Conservation (phyloP, 129 eudicot species). For the Saussurea involucrata region DNA sequence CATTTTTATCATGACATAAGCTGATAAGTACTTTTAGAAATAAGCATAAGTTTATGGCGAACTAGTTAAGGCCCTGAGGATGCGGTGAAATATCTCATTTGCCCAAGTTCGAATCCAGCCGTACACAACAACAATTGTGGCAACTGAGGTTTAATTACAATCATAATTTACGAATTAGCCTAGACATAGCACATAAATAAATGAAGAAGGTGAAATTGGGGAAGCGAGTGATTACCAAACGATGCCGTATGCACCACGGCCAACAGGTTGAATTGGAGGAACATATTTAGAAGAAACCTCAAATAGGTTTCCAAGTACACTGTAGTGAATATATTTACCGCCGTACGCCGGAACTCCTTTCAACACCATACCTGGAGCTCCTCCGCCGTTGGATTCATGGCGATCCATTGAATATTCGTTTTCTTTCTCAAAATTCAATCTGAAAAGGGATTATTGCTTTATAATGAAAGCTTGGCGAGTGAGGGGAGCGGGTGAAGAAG, state of each 20-base stretch:
- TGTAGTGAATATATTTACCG: slow-evolving; percentile 53
- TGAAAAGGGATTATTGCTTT: neutral
- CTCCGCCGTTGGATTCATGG: slow-evolving; percentile 1
- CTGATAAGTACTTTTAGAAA: too few relatives aligned
- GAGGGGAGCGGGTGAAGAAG: neutral
- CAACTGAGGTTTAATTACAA: too few relatives aligned
- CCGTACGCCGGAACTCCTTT: slow-evolving; percentile 51
- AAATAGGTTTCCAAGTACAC: slow-evolving; percentile 64
- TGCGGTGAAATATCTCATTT: too few relatives aligned
- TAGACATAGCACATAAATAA: too few relatives aligned
- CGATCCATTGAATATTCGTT: neutral
- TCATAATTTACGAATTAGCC: too few relatives aligned
- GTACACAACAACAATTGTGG: too few relatives aligned
- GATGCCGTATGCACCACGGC: slow-evolving; percentile 86
- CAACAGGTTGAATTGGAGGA: slow-evolving; percentile 75
- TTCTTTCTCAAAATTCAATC: neutral
- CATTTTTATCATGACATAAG: too few relatives aligned
- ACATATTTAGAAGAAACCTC: slow-evolving; percentile 62
- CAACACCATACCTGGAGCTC: slow-evolving; percentile 17
- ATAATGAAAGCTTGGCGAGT: neutral
- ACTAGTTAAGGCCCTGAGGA: too few relatives aligned
- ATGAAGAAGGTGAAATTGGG: neutral
- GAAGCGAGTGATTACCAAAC: slow-evolving; percentile 45
- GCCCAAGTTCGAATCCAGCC: too few relatives aligned
- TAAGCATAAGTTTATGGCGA: too few relatives aligned